These are phyloP conservation scores for Patellifolia procumbens DNA, from an alignment of 179 eudicot genomes.

Conservation along the genomic window DNA sequence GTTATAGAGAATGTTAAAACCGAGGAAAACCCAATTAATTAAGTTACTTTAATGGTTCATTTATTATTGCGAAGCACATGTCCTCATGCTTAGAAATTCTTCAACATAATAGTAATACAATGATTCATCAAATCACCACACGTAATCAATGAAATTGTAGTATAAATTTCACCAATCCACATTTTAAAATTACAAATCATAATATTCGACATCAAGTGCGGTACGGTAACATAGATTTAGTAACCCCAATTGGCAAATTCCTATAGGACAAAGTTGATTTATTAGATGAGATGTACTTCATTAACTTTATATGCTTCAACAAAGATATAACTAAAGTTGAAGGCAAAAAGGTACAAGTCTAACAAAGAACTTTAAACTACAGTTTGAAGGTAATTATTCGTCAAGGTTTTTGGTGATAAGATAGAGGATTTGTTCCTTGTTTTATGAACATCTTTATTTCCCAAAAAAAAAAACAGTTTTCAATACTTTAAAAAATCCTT, in stretches of 20 bases:
- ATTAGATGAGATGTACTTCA: slow-evolving; percentile 11
- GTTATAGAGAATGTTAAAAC: slow-evolving; percentile 4
- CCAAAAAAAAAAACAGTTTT: too few species aligned
- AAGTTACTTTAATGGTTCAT: not conserved
- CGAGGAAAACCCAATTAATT: not conserved
- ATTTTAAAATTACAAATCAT: slow-evolving; percentile 1
- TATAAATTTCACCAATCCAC: slow-evolving; percentile 2
- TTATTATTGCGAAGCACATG: slow-evolving; percentile 13
- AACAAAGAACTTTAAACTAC: not conserved
- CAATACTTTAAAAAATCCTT: too few species aligned
- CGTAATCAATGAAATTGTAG: slow-evolving; percentile 16
- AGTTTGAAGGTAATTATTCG: not conserved
- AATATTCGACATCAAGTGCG: slow-evolving; percentile 25
- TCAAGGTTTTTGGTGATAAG: too few species aligned
- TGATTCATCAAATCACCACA: slow-evolving; percentile 19
- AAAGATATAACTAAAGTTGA: not conserved
- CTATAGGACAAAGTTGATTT: slow-evolving; percentile 18
- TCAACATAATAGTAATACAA: slow-evolving; percentile 17
- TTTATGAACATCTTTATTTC: too few species aligned
- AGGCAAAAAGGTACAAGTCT: slow-evolving; percentile 5
- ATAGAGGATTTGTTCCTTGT: too few species aligned
- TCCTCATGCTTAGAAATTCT: slow-evolving; percentile 8
- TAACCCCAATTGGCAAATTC: slow-evolving; percentile 15
- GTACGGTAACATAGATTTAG: slow-evolving; percentile 27
- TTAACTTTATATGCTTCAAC: not conserved